Base-by-base conservation (phyloP, 306 rosid species). In the Benincasa hispida region DNA sequence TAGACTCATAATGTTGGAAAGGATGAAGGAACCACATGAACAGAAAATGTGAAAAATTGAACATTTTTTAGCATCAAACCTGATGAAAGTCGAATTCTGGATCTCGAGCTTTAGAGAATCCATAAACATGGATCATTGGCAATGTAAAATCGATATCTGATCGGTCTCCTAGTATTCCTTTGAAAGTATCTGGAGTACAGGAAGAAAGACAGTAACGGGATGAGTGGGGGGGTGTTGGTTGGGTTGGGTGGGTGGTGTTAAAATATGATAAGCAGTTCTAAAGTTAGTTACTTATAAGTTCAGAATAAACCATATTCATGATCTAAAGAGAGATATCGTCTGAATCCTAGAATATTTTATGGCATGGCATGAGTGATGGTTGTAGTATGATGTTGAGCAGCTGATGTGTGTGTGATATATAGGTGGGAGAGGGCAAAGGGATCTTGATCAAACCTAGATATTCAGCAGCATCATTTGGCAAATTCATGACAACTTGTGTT, bases 41-140 rank as follows among this genome's bases (percentile, higher is more conserved):
- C 58, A 17, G 37, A 41, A 75, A 25, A 58, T 28, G 37, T 74
- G 45, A 45, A 10, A 34, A 21, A 2, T 19, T 0, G 37, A 35
- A 28, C 34, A 25, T 5, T 17, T 19, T 27, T 35, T 42, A 54
- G 74, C 75, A 63, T 77, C 80, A 22, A 82, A 91, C 97, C 98
- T 90, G 91, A 0, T 93, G 97, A 83, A 91, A 93, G 73, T 93
- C 94, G 69, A 93, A 93, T 82, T 93, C 98, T 21, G 98, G 98
- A 87, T 93, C 98, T 70, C 54, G 83, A 10, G 98, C 96, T 86
- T 88, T 93, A 82, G 98, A 91, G 88, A 93, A 93, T 83, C 97
- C 98, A 74, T 91, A 93, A 78, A 91, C 94, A 79, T 90, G 97
- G 81, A 93, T 91, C 83, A 17, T 79, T 8, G 98, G 98, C n/a